phyloP scores from a whole-genome alignment of 2,329 filamentous ascomycete species.

The Arthrobotrys sphaeroides region DNA sequence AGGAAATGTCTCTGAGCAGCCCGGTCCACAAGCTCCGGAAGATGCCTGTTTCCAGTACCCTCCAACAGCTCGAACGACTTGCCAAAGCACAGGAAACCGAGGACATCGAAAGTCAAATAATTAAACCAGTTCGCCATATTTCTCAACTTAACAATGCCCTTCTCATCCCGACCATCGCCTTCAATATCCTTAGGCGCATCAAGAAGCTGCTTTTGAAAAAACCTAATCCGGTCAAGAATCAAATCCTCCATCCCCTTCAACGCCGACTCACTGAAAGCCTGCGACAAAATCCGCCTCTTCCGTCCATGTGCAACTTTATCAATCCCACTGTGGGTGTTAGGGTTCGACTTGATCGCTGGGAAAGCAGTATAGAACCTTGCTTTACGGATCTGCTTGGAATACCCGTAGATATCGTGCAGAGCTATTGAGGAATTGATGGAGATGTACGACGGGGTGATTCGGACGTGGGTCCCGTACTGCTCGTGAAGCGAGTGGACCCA shows the following conservation, averaged over 20 bases:
- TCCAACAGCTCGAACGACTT: constrained; percentile 66
- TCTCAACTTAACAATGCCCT: constrained; percentile 68
- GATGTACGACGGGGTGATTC: constrained; percentile 52
- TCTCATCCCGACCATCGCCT: constrained; percentile 60
- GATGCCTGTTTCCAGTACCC: constrained; percentile 63
- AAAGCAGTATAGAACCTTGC: constrained; percentile 65
- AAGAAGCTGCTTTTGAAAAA: constrained; percentile 71
- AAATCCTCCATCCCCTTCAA: constrained; percentile 75
- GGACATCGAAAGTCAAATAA: constrained; percentile 64
- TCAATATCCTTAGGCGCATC: constrained; percentile 64
- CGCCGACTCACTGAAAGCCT: constrained; percentile 74
- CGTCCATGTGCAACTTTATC: constrained; percentile 75
- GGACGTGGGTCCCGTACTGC: constrained; percentile 69
- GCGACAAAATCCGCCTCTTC: constrained; percentile 75
- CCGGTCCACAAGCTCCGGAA: constrained; percentile 62
- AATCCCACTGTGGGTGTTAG: constrained; percentile 75
- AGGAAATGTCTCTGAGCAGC: constrained; percentile 64
- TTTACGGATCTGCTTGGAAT: constrained; percentile 65
- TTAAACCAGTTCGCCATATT: constrained; percentile 68
- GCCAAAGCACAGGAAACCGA: constrained; percentile 66
- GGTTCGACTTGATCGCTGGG: constrained; percentile 61
- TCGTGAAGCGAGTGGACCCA: constrained; percentile 76
- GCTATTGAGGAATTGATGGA: constrained; percentile 58
- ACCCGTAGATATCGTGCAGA: constrained; percentile 65
- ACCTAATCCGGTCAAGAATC: constrained; percentile 72